Evolutionary conservation across 2,329 filamentous ascomycete species (phyloP), one percentile per base, ranked within the genome.

Genomic region (Tetracladium maxilliforme): DNA sequence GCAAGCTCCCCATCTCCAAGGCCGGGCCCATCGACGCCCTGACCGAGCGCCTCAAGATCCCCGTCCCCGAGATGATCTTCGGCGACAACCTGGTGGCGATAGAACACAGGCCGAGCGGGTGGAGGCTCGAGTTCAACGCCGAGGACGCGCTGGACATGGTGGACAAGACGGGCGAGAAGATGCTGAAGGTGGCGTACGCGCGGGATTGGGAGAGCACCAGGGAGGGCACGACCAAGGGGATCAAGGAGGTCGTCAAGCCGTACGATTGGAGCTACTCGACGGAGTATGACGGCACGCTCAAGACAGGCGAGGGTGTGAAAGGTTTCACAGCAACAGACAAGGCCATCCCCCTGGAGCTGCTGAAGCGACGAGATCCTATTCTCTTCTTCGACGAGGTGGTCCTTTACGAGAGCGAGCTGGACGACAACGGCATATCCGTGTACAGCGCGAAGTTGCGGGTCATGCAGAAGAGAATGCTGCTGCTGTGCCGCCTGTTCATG

Each of bases 231-330:
- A 79, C 84, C 35, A 69, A 78, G 40, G 81, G 78, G 28, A 93
- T 98, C 47, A 83, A 82, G 45, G 83, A 94, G 45, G 76, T 94
- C 14, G 82, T 98, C 27, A 86, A 86, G 55, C 86, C 87, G 4
- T 98, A 92, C 48, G 90, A 98, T 55, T 98, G 90, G 90, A 93
- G 83, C 33, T 98, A 95, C 54, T 90, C 74, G 36, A 93, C 87
- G 18, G 66, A 75, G 37, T 98, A 93, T 52, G 66, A 64, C 29
- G 90, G 90, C 25, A 82, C 77, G 4, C 52, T 76, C 20, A 54
- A 31, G 26, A n/a, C n/a, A n/a, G n/a, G n/a, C n/a, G n/a, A n/a
- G n/a, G n/a, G n/a, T n/a, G n/a, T n/a, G n/a, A 47, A 41, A 25
- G 21, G 21, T 14, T 45, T 45, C 21, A 31, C 34, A 17, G n/a